Evolutionary conservation across 73 alveolate genomes (phyloP).

Genomic region (Paramecium caudatum): DNA sequence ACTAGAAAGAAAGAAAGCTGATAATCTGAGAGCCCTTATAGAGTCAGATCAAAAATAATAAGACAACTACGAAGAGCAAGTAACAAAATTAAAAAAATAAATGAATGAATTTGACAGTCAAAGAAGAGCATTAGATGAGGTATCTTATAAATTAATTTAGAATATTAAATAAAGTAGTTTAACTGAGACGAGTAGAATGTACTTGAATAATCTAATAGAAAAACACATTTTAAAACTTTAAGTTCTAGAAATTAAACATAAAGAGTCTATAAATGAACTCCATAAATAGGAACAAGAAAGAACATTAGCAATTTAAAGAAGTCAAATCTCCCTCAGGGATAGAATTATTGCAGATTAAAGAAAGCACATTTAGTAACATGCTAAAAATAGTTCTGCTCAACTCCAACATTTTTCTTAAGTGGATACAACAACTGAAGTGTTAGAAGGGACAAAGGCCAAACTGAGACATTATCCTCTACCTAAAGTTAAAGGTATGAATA

Average conservation of each 20-base stretch:
- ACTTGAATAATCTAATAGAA: constrained; percentile 5
- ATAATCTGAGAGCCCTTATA: neutral
- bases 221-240: constrained; percentile 21
- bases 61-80: neutral
- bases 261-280: constrained; percentile 35
- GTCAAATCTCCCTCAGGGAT: constrained; percentile 29
- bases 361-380: neutral
- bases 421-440: constrained; percentile 55
- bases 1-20: constrained; percentile 47
- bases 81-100: neutral
- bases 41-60: neutral
- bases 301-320: constrained; percentile 1
- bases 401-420: constrained; percentile 50
- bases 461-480: constrained; percentile 42
- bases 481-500: neutral
- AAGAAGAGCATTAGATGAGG: constrained; percentile 57
- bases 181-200: neutral
- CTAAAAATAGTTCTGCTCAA: constrained; percentile 15
- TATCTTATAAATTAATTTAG: neutral
- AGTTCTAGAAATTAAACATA: constrained; percentile 6
- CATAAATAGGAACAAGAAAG: constrained; percentile 47
- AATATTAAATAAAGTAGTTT: neutral
- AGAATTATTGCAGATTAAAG: constrained; percentile 58
- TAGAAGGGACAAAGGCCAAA: constrained; percentile 55
- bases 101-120: neutral